These are phyloP conservation scores for Imleria badia DNA, from an alignment of 768 basidiomycete genomes.

Conservation along the genomic window DNA sequence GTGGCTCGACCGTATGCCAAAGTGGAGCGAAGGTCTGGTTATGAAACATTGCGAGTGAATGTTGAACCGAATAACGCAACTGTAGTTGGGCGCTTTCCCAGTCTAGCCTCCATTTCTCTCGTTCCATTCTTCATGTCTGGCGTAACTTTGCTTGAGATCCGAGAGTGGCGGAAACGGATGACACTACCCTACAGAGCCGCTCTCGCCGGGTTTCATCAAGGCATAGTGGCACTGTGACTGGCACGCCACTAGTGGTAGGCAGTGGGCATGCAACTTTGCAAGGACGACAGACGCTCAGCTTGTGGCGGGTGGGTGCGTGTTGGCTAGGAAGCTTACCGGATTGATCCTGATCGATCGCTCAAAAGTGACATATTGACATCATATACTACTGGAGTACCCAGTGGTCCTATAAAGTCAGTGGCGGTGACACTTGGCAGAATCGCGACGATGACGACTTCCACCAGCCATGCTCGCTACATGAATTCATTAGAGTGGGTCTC, in stretches of 20 bases:
- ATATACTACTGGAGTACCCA: too few species aligned
- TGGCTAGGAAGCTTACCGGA: not conserved
- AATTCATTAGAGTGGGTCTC: not conserved
- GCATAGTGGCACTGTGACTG: too few species aligned
- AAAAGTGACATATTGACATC: not conserved
- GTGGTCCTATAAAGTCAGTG: not conserved
- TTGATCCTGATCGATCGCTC: too few species aligned
- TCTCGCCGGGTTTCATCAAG: not conserved
- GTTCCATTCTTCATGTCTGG: not conserved
- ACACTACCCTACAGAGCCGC: not conserved
- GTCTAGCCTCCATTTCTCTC: not conserved
- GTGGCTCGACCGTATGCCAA: not conserved
- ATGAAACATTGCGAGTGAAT: not conserved
- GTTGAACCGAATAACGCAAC: too few species aligned
- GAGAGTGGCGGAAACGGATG: not conserved
- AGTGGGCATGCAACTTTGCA: not conserved
- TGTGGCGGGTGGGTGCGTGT: conserved; percentile 1
- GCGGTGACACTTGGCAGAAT: not conserved
- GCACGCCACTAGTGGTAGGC: too few species aligned
- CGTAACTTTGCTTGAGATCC: not conserved
- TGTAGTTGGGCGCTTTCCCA: too few species aligned
- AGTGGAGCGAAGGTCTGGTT: not conserved
- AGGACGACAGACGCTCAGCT: not conserved
- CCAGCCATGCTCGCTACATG: not conserved
- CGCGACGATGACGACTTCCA: not conserved